Evolutionary conservation across 176 grass and related monocot species (phyloP), one percentile per base, ranked within the genome.

Genomic region (Ampelocalamus luodianensis): DNA sequence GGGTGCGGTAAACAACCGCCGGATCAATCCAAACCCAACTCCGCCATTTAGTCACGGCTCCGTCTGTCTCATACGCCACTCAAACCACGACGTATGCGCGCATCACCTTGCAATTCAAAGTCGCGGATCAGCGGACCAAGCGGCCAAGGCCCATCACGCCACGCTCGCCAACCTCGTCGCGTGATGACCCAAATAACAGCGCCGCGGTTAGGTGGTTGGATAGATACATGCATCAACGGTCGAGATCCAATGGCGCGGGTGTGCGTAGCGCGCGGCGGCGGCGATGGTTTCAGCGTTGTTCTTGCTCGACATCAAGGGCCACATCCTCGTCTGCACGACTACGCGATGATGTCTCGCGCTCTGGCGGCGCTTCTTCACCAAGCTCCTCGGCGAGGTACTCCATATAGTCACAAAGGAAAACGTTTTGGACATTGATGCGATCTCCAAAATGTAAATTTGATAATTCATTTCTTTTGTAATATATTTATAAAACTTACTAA

Each of bases 291-390:
- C 96, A 61, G 96, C 96, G 82, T 89, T 98, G 69, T 98, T 98
- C 89, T 89, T 98, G 24, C 89, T 98, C 20, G 96, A 98, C 87
- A 98, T 98, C 69, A 98, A 98, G 87, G 96, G 96, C 65, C 96
- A 93, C 67, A 91, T 98, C 77, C 96, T 98, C 66, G 93, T 95
- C 38, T 98, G 96, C 96, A 93, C 60, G 96, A 98, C 86, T 95
- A 93, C 96, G 96, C 72, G 93, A 93, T 26, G 96, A 98, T 68
- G 96, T 98, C 67, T 92, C 62, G 91, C 96, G 68, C 77, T 93
- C 83, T n/a, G n/a, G n/a, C n/a, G 95, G 89, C 93, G 93, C 24
- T 98, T 98, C 85, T 95, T 95, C 89, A 98, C 93, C 67, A 98
- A 93, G 83, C 91, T 95, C 79, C 88, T 98, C 65, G 95, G 95